These are phyloP conservation scores for Raphidocelis subcapitata DNA, from an alignment of 139 green algal genomes.

Conservation along the genomic window DNA sequence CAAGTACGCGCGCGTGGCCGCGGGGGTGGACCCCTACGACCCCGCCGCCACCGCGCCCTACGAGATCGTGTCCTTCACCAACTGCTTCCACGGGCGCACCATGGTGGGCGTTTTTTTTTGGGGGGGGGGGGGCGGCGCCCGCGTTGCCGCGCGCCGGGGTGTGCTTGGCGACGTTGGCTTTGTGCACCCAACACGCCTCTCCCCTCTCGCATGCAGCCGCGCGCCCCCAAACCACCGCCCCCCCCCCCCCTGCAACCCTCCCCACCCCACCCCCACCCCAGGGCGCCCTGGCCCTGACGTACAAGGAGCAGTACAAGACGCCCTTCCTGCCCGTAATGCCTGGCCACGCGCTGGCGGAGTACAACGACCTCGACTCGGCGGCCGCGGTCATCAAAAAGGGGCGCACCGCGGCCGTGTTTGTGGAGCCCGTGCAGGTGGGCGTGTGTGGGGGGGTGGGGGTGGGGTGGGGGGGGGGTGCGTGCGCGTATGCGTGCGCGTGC, in stretches of 20 bases:
- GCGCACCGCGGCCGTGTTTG: constrained; percentile 91
- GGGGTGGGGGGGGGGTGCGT: background rate
- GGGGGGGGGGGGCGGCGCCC: too few species aligned
- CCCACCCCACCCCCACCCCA: too few species aligned
- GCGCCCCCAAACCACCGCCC: too few species aligned
- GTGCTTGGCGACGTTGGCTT: too few species aligned
- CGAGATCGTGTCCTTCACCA: constrained; percentile 94
- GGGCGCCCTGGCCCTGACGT: constrained; percentile 93
- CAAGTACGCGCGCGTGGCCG: constrained; percentile 84
- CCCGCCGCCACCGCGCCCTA: constrained; percentile 49
- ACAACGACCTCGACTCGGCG: constrained; percentile 78
- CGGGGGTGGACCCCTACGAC: constrained; percentile 77
- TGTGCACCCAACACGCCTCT: too few species aligned
- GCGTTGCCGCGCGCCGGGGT: too few species aligned
- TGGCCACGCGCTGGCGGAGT: constrained; percentile 47
- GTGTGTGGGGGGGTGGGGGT: background rate
- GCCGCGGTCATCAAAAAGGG: constrained; percentile 72
- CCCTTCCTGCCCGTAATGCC: constrained; percentile 96
- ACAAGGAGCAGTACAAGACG: constrained; percentile 93
- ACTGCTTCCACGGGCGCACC: constrained; percentile 96
- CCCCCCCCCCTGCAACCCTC: too few species aligned
- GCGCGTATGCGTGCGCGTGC: background rate
- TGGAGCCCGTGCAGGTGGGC: constrained; percentile 91
- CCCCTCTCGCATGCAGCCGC: too few species aligned
- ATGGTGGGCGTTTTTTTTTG: too few species aligned